Conservation (phyloP, 768 basidiomycete genomes). For the Boletus patriciae region DNA sequence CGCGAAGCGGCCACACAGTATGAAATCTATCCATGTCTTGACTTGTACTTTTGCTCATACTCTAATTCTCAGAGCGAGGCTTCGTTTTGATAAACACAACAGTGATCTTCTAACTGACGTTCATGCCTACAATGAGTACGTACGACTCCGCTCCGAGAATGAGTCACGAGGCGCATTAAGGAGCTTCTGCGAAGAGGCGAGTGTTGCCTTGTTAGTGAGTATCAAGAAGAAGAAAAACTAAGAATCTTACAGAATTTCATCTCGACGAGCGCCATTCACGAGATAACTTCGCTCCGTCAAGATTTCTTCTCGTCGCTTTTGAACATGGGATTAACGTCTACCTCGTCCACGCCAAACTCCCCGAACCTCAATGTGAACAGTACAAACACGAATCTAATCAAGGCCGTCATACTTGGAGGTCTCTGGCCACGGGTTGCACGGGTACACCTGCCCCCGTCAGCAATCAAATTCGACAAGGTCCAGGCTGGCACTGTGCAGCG, state of each 20-base stretch:
- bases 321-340: conserved; percentile 67
- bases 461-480: conserved; percentile 81
- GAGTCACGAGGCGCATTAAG: conserved; percentile 47
- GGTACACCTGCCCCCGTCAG: conserved; percentile 69
- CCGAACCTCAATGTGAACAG: conserved; percentile 64
- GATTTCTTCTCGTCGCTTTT: conserved; percentile 74
- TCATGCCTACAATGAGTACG: conserved; percentile 68
- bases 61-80: conserved; percentile 56
- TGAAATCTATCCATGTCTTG: conserved; percentile 18
- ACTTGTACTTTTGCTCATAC: background rate
- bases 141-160: conserved; percentile 49
- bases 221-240: background rate
- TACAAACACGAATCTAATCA: conserved; percentile 70
- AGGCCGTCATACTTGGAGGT: conserved; percentile 81
- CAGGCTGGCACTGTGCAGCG: conserved; percentile 82
- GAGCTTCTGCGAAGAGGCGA: conserved; percentile 71
- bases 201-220: too few relatives aligned
- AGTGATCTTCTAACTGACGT: conserved; percentile 87
- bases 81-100: conserved; percentile 63
- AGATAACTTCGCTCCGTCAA: conserved; percentile 71
- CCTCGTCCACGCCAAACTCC: conserved; percentile 44
- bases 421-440: conserved; percentile 83
- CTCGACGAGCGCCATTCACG: conserved; percentile 66
- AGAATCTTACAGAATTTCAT: conserved; percentile 70
- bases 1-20: conserved; percentile 77